Conservation (phyloP, 2,329 filamentous ascomycete genomes). For the Pseudogymnoascus sp. region DNA sequence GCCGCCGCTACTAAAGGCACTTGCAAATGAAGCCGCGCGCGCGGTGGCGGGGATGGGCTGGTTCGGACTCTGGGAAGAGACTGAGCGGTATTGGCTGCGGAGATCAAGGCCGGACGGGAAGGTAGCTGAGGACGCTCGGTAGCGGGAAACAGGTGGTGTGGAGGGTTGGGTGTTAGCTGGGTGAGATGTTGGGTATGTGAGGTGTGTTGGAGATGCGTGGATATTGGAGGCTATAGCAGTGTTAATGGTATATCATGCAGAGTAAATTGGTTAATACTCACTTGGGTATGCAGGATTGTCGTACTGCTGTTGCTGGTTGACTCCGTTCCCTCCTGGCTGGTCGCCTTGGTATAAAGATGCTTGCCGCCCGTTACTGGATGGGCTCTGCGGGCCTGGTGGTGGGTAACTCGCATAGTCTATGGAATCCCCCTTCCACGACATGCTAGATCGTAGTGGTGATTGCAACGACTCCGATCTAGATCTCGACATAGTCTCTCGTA, state of each 20-base stretch:
- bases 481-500: constrained; percentile 48
- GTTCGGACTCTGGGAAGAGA: constrained; percentile 20
- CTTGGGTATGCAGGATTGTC: constrained; percentile 45
- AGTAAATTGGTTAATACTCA: constrained; percentile 29
- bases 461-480: constrained; percentile 50
- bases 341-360: constrained; percentile 44
- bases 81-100: constrained; percentile 37
- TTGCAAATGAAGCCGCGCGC: constrained; percentile 33
- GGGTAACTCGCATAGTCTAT: constrained; percentile 49
- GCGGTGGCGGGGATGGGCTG: constrained; percentile 25
- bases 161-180: constrained; percentile 32
- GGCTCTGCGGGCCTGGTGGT: constrained; percentile 35
- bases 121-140: constrained; percentile 42
- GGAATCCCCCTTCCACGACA: constrained; percentile 55
- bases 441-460: constrained; percentile 50
- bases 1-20: constrained; percentile 39
- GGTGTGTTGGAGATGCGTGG: constrained; percentile 40
- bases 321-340: constrained; percentile 35
- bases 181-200: constrained; percentile 41
- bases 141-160: constrained; percentile 36
- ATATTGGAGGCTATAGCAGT: constrained; percentile 35
- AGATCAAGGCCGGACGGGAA: constrained; percentile 40
- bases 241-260: constrained; percentile 14
- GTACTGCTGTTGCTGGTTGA: constrained; percentile 37
- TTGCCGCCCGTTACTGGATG: constrained; percentile 39